Base-by-base conservation (phyloP, 306 rosid genomes). In the Mimosa pudica region DNA sequence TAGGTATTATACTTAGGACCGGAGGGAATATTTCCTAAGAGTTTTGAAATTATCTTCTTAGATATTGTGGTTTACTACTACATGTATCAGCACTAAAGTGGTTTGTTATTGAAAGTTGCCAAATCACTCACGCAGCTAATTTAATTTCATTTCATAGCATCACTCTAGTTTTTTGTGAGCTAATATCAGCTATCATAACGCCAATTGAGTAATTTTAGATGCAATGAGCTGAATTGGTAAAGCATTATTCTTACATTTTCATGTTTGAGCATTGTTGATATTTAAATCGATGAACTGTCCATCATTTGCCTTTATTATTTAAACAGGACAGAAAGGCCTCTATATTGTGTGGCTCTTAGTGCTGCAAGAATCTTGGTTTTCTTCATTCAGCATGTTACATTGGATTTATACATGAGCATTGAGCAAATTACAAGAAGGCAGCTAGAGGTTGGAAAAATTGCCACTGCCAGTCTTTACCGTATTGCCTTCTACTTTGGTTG, bases 401-500 rank as follows among this genome's bases (percentile, higher is more conserved):
- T 35, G 68, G 45, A 14, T 36, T 71, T 66, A 11, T 42, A n/a
- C 80, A 41, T 77, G 66, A 77, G 58, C 48, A 45, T 57, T 33
- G 67, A 51, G 58, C 49, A 69, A 71, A 70, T 48, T 78, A 20
- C 74, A 45, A 47, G 81, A 72, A 74, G 76, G 51, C 17, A n/a
- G 54, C 55, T 78, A 38, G 42, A 78, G 62, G 17, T 51, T 30
- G 71, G 64, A 82, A 68, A 55, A 55, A 38, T 70, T 13, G 46
- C 70, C 10, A 55, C 73, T 47, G 60, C 67, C 74, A 61, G 64
- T 84, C 84, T 85, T 81, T 83, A 85, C 83, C 57, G 58, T 82
- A 68, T 81, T 30, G 4, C 80, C 82, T 69, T 69, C 35, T 63
- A 70, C 79, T 74, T 80, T 70, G 78, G 72, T 70, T 79, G 75